Percentiles rank a stretch among this genome's conserved stretches.
Evolutionary conservation across 108 stramenopile species (phyloP).

Genomic region (Cyclostephanos tholiformis): DNA sequence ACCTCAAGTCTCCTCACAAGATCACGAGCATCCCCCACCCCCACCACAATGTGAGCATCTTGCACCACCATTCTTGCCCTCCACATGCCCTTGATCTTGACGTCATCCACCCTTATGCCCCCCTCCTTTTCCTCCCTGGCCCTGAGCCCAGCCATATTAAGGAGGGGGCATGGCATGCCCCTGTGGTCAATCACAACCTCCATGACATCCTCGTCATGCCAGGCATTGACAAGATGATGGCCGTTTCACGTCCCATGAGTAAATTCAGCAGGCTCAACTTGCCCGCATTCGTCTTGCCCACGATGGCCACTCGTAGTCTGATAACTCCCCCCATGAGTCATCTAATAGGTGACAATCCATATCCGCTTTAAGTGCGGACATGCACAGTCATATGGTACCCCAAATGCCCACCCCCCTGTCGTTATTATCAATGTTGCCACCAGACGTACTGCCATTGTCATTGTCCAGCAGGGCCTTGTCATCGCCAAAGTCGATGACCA

Average conservation of each 20-base stretch:
- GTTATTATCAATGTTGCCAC: conserved; percentile 26
- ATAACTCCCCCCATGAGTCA: conserved; percentile 84
- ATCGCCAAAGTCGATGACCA: conserved; percentile 98
- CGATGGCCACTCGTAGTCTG: conserved; percentile 90
- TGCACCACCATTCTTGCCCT: conserved; percentile 75
- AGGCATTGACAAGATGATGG: conserved; percentile 91
- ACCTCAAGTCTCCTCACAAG: conserved; percentile 50
- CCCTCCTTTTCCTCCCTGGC: conserved; percentile 44
- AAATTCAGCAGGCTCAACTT: conserved; percentile 92
- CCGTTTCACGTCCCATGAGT: conserved; percentile 84
- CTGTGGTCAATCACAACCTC: conserved; percentile 87
- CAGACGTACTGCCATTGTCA: conserved; percentile 47
- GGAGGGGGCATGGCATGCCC: conserved; percentile 85
- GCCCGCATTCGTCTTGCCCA: conserved; percentile 95
- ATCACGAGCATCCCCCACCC: conserved; percentile 86
- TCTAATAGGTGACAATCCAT: conserved; percentile 82
- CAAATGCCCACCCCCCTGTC: conserved; percentile 66
- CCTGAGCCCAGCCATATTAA: conserved; percentile 90
- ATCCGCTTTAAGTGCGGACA: conserved; percentile 53
- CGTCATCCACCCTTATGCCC: conserved; percentile 61
- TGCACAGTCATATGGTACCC: conserved; percentile 68
- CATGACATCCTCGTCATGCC: conserved; percentile 97
- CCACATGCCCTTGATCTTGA: conserved; percentile 94
- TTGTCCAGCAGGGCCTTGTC: conserved; percentile 78
- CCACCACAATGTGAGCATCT: conserved; percentile 86